A percentile compares a stretch with the other conserved stretches of the same genome.
Conservation (phyloP, 495 filamentous ascomycete species). For the Copromyces sp. region DNA sequence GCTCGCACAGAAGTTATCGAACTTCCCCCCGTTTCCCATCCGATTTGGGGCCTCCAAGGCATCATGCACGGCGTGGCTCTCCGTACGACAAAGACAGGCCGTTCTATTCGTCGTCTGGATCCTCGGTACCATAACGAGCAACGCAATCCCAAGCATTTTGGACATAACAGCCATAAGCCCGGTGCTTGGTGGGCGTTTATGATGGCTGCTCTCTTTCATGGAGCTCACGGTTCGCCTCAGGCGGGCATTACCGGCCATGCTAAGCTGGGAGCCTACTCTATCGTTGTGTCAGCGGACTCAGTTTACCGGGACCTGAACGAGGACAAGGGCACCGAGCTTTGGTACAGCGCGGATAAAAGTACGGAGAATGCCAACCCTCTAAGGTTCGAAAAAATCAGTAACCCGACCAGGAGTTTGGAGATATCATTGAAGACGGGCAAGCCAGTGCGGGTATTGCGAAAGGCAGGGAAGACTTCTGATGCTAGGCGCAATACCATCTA, state of each 20-base stretch:
- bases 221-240: conserved; percentile 37
- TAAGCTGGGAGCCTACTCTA: conserved; percentile 32
- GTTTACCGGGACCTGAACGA: conserved; percentile 33
- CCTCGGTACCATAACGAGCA: conserved; percentile 6
- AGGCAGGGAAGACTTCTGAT: conserved; percentile 12
- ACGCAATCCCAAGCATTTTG: conserved; percentile 26
- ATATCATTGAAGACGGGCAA: conserved; percentile 12
- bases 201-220: conserved; percentile 36
- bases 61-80: conserved; percentile 34
- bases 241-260: conserved; percentile 36
- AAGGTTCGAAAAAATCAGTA: conserved; percentile 9
- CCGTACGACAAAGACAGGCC: not conserved
- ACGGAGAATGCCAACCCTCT: conserved; percentile 16
- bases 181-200: conserved; percentile 45
- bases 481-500: not conserved
- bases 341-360: conserved; percentile 37
- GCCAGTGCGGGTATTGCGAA: conserved; percentile 40
- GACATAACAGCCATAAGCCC: conserved; percentile 33
- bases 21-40: conserved; percentile 17
- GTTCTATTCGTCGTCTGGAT: conserved; percentile 18
- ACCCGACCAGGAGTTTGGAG: conserved; percentile 28
- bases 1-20: not conserved
- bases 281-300: conserved; percentile 31
- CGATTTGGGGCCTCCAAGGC: conserved; percentile 19
- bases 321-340: conserved; percentile 34